Conservation (phyloP, 1,284 basidiomycete genomes). For the Cryptococcus jaspeensis region DNA sequence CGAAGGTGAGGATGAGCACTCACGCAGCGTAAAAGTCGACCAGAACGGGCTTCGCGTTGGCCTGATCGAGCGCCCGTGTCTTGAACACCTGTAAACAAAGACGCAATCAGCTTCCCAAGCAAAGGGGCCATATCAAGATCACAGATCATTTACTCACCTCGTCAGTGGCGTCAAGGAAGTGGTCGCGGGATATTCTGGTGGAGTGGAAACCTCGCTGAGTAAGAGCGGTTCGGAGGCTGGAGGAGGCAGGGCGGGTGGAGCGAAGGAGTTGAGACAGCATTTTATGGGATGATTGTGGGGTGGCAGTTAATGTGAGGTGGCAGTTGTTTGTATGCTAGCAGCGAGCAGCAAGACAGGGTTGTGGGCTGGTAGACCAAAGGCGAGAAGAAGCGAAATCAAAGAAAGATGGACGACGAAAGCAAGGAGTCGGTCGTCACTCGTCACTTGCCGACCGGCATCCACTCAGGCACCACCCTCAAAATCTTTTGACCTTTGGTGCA, state of each 20-base stretch:
- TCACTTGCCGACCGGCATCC: neutral
- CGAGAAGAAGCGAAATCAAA: neutral
- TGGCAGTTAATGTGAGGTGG: neutral
- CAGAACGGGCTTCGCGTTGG: constrained; percentile 37
- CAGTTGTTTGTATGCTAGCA: no score
- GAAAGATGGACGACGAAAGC: neutral
- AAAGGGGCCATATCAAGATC: no score
- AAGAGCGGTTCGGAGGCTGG: constrained; percentile 7
- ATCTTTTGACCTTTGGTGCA: neutral
- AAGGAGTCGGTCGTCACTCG: neutral
- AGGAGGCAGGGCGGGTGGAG: constrained; percentile 3
- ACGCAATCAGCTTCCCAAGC: neutral
- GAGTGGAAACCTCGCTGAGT: constrained; percentile 22
- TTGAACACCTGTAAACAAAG: constrained; percentile 26
- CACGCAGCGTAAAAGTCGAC: constrained; percentile 52
- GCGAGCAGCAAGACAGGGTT: neutral
- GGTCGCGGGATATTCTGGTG: constrained; percentile 27
- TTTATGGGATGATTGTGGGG: neutral
- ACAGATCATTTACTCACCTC: constrained; percentile 19
- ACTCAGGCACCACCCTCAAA: neutral
- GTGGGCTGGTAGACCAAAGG: neutral
- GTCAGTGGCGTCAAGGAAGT: constrained; percentile 35
- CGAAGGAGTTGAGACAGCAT: constrained; percentile 7
- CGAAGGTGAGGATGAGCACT: constrained; percentile 15
- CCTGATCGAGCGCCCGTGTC: constrained; percentile 22